A percentile compares a stretch with the other conserved stretches of the same genome.
Conservation (phyloP, 108 stramenopile species). For the Nitzschia inconspicua region DNA sequence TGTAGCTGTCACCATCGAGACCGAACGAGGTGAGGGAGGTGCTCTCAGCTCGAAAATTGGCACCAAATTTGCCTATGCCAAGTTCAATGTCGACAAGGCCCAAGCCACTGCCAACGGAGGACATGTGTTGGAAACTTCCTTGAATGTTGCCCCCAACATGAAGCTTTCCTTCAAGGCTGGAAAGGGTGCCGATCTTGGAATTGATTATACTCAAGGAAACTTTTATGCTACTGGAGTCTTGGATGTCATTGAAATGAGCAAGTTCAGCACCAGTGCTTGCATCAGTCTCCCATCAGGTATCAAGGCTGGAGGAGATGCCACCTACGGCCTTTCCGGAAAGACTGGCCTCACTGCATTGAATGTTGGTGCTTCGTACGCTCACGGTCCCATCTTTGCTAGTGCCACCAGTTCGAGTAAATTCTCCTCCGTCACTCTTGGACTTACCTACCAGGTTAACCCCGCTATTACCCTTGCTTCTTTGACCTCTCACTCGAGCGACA, state of each 20-base stretch:
- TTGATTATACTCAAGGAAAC: constrained; percentile 83
- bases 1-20: constrained; percentile 85
- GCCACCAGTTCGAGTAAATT: constrained; percentile 78
- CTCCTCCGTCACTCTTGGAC: constrained; percentile 68
- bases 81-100: constrained; percentile 86
- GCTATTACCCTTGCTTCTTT: constrained; percentile 74
- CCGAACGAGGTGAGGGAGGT: constrained; percentile 67
- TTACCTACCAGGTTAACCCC: constrained; percentile 83
- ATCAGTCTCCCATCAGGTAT: constrained; percentile 69
- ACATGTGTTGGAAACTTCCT: constrained; percentile 81
- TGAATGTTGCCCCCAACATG: constrained; percentile 66
- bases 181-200: constrained; percentile 85
- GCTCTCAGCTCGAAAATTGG: constrained; percentile 83
- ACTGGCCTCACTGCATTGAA: constrained; percentile 73
- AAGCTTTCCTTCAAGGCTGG: constrained; percentile 87
- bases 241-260: constrained; percentile 82
- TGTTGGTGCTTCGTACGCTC: constrained; percentile 75
- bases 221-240: constrained; percentile 73
- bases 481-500: constrained; percentile 77
- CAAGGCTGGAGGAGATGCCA: constrained; percentile 79
- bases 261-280: constrained; percentile 77
- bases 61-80: constrained; percentile 86
- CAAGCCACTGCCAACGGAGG: constrained; percentile 84
- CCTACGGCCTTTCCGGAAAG: constrained; percentile 84
- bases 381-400: constrained; percentile 74